Evolutionary conservation across 352 stramenopile genomes (phyloP).

Genomic region (Phytophthora syringae): DNA sequence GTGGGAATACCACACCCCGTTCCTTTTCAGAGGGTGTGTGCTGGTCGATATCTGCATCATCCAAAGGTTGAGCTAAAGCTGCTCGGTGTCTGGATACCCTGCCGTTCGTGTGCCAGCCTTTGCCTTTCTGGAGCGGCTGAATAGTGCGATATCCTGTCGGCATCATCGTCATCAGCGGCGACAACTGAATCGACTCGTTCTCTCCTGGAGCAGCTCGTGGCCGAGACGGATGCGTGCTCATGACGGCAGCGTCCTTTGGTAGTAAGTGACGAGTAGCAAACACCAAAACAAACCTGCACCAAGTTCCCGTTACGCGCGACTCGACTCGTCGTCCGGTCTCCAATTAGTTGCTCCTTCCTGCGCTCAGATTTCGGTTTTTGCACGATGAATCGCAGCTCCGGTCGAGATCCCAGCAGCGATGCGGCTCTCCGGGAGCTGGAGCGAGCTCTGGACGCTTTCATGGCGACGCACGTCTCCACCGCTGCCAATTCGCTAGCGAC

Average conservation of each 20-base stretch:
- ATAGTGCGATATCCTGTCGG: slow-evolving; percentile 73
- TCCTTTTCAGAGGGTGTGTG: slow-evolving; percentile 22
- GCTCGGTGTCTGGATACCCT: slow-evolving; percentile 20
- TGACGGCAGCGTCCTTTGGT: slow-evolving; percentile 6
- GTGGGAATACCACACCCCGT: slow-evolving; percentile 57
- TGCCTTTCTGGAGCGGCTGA: slow-evolving; percentile 70
- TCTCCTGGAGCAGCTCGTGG: slow-evolving; percentile 16
- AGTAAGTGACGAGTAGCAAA: no score
- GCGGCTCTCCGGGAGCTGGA: slow-evolving; percentile 50
- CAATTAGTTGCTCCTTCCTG: slow-evolving; percentile 26
- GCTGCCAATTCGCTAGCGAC: slow-evolving; percentile 21
- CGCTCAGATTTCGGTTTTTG: slow-evolving; percentile 4
- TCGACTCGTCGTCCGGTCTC: slow-evolving; percentile 14
- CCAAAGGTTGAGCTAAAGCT: slow-evolving; percentile 15
- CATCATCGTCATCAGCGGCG: slow-evolving; percentile 64
- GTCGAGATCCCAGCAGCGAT: slow-evolving; percentile 26
- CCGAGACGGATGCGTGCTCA: slow-evolving; percentile 24
- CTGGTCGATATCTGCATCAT: slow-evolving; percentile 12
- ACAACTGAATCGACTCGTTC: slow-evolving; percentile 38
- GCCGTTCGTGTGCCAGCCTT: slow-evolving; percentile 74
- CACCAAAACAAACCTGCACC: background rate
- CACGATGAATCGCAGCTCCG: slow-evolving; percentile 21
- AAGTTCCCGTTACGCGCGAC: slow-evolving; percentile 19
- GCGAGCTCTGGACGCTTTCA: slow-evolving; percentile 64
- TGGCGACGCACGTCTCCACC: slow-evolving; percentile 46